A percentile compares a stretch with the other conserved stretches of the same genome.
These are phyloP conservation scores for Ocimum tenuiflorum DNA, from an alignment of 257 asterid species.

Conservation along the genomic window DNA sequence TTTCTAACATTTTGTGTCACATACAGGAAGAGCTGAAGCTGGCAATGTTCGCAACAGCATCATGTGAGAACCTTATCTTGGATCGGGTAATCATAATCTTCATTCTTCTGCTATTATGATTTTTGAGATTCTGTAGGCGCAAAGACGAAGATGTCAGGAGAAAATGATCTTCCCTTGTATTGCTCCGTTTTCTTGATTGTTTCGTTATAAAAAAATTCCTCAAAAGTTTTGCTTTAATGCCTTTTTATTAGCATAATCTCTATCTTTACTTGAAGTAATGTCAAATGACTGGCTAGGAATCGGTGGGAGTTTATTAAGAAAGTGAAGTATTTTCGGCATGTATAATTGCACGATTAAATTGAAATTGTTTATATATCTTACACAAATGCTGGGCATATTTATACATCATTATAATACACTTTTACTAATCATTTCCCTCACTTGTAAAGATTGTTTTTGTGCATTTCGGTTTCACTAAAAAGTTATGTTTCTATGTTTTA, in stretches of 20 bases:
- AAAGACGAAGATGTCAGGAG: neutral
- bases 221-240: neutral
- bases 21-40: slow-evolving; percentile 80
- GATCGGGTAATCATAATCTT: slow-evolving; percentile 61
- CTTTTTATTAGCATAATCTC: neutral
- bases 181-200: neutral
- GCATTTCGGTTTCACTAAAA: neutral
- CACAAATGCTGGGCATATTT: neutral
- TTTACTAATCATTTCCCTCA: neutral
- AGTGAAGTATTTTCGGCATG: neutral
- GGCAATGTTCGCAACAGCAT: slow-evolving; percentile 56
- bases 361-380: neutral
- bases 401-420: neutral
- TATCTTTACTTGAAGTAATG: neutral
- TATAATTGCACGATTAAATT: neutral
- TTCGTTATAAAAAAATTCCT: too few species aligned
- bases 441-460: neutral
- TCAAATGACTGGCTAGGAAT: neutral
- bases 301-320: neutral
- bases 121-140: neutral
- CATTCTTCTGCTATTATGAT: neutral
- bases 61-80: slow-evolving; percentile 64
- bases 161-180: neutral
- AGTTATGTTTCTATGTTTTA: neutral
- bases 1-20: slow-evolving; percentile 4